Conservation (phyloP, 257 asterid species). For the Solanum sitiens region DNA sequence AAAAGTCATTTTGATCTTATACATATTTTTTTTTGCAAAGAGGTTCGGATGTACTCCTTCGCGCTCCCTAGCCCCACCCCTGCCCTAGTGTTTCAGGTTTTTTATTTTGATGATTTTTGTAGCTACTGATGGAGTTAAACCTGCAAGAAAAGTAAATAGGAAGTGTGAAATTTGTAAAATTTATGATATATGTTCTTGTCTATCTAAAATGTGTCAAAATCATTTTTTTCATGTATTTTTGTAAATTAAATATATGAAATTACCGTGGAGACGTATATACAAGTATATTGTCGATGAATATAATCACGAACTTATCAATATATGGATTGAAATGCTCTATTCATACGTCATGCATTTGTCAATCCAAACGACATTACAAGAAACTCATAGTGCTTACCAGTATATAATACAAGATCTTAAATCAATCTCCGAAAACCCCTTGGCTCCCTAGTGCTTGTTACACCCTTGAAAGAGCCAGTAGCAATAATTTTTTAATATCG, state of each 20-base stretch:
- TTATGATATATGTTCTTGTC: not conserved
- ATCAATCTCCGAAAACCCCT: not conserved
- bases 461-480: too few species aligned
- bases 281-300: not conserved
- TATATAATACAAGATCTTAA: not conserved
- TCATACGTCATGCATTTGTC: not conserved
- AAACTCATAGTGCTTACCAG: not conserved
- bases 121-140: not conserved
- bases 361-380: not conserved
- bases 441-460: not conserved
- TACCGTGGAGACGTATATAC: not conserved
- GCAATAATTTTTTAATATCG: too few species aligned
- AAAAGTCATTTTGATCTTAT: not conserved
- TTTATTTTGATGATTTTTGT: not conserved
- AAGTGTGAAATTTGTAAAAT: not conserved
- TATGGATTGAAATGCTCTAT: not conserved
- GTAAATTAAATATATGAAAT: not conserved
- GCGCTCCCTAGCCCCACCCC: not conserved
- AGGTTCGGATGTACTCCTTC: not conserved
- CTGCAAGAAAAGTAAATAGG: not conserved
- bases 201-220: not conserved
- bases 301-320: not conserved
- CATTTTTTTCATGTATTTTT: not conserved
- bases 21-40: not conserved
- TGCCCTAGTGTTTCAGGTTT: not conserved